phyloP scores from a whole-genome alignment of 495 filamentous ascomycete species.

The Penicillium maclennaniae region DNA sequence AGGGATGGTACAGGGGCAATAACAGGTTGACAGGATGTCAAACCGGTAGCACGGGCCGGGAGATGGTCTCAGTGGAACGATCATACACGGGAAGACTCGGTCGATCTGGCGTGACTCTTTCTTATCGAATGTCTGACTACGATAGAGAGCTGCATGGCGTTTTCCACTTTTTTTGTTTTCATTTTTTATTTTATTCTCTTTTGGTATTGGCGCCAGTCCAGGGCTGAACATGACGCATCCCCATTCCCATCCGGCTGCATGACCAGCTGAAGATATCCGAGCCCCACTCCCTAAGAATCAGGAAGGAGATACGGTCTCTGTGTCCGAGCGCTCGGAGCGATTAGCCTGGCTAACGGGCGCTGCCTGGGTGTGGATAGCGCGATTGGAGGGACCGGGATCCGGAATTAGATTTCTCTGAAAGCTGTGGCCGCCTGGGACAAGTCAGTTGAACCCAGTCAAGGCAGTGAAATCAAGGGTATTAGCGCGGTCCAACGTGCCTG shows the following conservation, averaged over 20 bases:
- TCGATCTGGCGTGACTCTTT: constrained; percentile 14
- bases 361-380: constrained; percentile 4
- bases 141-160: neutral
- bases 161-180: too few relatives aligned
- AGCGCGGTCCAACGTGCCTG: constrained; percentile 2
- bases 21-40: constrained; percentile 7
- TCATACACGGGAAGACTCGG: neutral
- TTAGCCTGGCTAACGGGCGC: neutral
- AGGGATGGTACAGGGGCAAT: neutral
- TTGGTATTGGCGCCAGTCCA: neutral
- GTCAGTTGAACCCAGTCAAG: too few relatives aligned
- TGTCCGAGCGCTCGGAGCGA: constrained; percentile 2
- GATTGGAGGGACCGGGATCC: neutral
- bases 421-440: neutral
- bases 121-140: constrained; percentile 6
- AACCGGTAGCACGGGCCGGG: constrained; percentile 1
- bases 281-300: constrained; percentile 1
- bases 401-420: neutral
- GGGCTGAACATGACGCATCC: neutral
- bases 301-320: neutral
- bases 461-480: neutral
- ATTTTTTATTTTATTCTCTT: too few relatives aligned
- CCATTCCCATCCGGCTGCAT: constrained; percentile 6
- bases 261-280: neutral
- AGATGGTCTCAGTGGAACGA: neutral